A percentile compares a stretch with the other conserved stretches of the same genome.
Conservation (phyloP, 495 filamentous ascomycete genomes). For the Podospora appendiculata region DNA sequence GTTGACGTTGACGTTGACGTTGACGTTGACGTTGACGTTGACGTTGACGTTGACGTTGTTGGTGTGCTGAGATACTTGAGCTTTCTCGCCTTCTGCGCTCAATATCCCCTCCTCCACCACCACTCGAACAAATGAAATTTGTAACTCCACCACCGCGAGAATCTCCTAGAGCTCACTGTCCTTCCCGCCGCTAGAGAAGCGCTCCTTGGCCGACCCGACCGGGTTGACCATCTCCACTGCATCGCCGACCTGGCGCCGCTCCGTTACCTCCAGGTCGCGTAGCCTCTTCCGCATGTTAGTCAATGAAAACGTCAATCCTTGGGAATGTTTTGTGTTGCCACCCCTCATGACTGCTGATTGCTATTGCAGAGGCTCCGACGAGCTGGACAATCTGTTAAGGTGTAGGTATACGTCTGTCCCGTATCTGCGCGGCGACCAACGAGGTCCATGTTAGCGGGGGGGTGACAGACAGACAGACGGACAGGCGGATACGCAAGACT, state of each 20-base stretch:
- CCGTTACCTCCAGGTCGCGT: conserved; percentile 59
- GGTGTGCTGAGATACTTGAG: too few species aligned
- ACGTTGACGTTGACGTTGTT: too few species aligned
- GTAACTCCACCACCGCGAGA: background rate
- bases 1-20: too few species aligned
- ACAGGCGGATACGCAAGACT: conserved; percentile 27
- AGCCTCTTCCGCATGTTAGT: conserved; percentile 53
- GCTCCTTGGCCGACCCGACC: background rate
- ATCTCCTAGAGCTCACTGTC: background rate
- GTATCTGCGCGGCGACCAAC: conserved; percentile 52
- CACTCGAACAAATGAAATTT: too few species aligned
- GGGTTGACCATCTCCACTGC: conserved; percentile 57
- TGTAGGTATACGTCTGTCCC: conserved; percentile 98
- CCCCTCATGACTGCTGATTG: conserved; percentile 95
- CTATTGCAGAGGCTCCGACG: conserved; percentile 96
- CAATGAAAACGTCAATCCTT: conserved; percentile 75
- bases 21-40: too few species aligned
- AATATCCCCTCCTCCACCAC: background rate
- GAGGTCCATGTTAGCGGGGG: too few species aligned
- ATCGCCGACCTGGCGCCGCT: conserved; percentile 82
- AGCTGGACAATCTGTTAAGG: conserved; percentile 88
- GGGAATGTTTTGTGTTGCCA: conserved; percentile 33
- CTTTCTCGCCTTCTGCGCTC: background rate
- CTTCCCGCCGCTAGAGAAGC: background rate
- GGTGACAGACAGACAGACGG: background rate